These are phyloP conservation scores for Coemansia asiatica DNA, from an alignment of 192 early-diverging fungal species.

Conservation along the genomic window DNA sequence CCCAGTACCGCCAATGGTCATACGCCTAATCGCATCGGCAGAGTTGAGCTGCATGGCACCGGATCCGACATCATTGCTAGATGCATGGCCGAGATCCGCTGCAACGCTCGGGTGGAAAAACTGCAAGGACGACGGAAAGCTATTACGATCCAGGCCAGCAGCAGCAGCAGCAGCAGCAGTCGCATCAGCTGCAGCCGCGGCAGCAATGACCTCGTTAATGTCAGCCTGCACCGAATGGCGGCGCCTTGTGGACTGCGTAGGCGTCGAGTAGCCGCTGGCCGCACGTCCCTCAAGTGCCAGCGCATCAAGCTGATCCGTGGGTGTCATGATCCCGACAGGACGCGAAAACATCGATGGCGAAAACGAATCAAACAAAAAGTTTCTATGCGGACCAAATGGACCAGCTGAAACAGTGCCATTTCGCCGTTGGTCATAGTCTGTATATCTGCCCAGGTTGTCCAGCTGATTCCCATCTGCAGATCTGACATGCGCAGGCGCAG, in stretches of 20 bases:
- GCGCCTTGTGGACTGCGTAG: constrained; percentile 40
- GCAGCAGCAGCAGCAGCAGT: constrained; percentile 34
- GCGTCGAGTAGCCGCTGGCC: constrained; percentile 45
- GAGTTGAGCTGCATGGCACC: constrained; percentile 25
- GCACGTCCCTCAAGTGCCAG: constrained; percentile 47
- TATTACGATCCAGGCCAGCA: constrained; percentile 35
- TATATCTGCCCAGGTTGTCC: constrained; percentile 7
- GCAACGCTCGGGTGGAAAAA: constrained; percentile 28
- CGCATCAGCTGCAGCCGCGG: no score
- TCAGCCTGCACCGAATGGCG: constrained; percentile 49
- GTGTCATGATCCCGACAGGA: constrained; percentile 29
- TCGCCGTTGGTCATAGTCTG: constrained; percentile 19
- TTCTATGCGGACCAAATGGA: constrained; percentile 20
- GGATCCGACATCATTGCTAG: neutral
- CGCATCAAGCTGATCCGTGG: constrained; percentile 53
- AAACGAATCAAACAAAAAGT: constrained; percentile 35
- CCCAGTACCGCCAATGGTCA: constrained; percentile 35
- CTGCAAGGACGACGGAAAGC: constrained; percentile 33
- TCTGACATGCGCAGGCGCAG: constrained; percentile 22
- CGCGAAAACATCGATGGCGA: constrained; percentile 50
- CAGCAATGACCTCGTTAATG: constrained; percentile 48
- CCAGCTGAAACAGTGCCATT: constrained; percentile 23
- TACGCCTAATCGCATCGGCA: constrained; percentile 43
- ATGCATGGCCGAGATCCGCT: constrained; percentile 21
- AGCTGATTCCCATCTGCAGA: constrained; percentile 6